These are phyloP conservation scores for Craspedostauros australis DNA, from an alignment of 108 stramenopile species.

Conservation along the genomic window DNA sequence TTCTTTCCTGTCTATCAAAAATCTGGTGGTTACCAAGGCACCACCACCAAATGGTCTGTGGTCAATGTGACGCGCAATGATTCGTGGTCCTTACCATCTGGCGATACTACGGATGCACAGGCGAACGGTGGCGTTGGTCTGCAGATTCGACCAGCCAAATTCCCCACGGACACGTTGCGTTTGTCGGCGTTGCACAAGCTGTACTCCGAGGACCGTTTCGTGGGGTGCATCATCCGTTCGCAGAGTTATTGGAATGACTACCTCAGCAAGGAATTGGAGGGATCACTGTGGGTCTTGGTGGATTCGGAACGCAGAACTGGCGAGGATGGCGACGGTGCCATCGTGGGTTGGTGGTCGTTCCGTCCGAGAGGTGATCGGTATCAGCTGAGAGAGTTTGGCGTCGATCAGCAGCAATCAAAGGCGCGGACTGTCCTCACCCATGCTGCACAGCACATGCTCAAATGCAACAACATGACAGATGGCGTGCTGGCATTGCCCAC, in stretches of 20 bases:
- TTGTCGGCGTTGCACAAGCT: slow-evolving; percentile 36
- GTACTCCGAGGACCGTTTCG: slow-evolving; percentile 57
- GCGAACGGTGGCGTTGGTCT: not conserved
- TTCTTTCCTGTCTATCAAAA: slow-evolving; percentile 62
- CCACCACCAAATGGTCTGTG: slow-evolving; percentile 45
- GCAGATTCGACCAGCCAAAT: slow-evolving; percentile 35
- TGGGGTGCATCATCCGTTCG: slow-evolving; percentile 50
- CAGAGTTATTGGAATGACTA: slow-evolving; percentile 64
- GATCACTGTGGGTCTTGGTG: slow-evolving; percentile 43
- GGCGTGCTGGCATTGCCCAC: slow-evolving; percentile 26
- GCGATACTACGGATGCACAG: no score
- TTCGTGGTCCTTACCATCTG: not conserved
- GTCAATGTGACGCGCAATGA: slow-evolving; percentile 8
- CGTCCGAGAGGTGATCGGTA: slow-evolving; percentile 37
- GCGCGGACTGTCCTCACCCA: no score
- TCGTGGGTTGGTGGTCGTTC: slow-evolving; percentile 60
- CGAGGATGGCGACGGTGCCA: slow-evolving; percentile 3
- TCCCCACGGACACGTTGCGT: slow-evolving; percentile 49
- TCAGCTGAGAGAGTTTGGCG: slow-evolving; percentile 70
- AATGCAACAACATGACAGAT: slow-evolving; percentile 12
- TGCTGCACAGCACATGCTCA: no score
- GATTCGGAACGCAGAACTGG: not conserved
- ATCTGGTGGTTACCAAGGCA: slow-evolving; percentile 36
- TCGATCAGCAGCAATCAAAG: slow-evolving; percentile 8
- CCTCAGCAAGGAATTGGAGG: slow-evolving; percentile 47